Evolutionary conservation across 2,329 filamentous ascomycete genomes (phyloP).

Genomic region (Paraphoma sp.): DNA sequence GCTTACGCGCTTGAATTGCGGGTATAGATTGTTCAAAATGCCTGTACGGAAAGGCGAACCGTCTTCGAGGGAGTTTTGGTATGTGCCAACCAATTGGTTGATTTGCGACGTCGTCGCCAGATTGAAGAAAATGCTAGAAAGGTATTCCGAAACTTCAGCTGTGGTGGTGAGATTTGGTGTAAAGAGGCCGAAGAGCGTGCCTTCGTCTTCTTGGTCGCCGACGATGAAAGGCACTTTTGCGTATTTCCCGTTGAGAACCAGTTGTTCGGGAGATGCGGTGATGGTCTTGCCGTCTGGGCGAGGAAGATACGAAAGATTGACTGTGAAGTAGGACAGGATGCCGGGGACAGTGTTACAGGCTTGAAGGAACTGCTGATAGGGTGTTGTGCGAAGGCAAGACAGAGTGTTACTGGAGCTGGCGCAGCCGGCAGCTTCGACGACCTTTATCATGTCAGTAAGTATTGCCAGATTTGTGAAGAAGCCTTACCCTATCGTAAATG

Average conservation of each 20-base stretch:
- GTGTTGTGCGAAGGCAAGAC: conserved; percentile 55
- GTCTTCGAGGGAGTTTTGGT: conserved; percentile 61
- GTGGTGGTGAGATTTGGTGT: conserved; percentile 72
- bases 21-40: conserved; percentile 73
- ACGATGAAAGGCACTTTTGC: conserved; percentile 69
- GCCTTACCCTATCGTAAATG: conserved; percentile 57
- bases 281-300: conserved; percentile 73
- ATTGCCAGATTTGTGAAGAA: too few relatives aligned
- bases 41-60: conserved; percentile 78
- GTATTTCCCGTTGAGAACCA: conserved; percentile 61
- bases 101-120: conserved; percentile 61
- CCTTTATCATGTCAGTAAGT: conserved; percentile 25
- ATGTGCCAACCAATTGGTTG: conserved; percentile 65
- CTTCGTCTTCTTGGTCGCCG: conserved; percentile 81
- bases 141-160: conserved; percentile 65
- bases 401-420: conserved; percentile 51
- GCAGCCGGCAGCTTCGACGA: conserved; percentile 57
- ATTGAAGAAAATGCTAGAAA: conserved; percentile 67
- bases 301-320: conserved; percentile 76
- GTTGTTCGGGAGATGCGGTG: conserved; percentile 66
- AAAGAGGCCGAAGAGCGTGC: conserved; percentile 75
- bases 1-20: conserved; percentile 77
- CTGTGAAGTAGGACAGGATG: conserved; percentile 69
- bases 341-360: conserved; percentile 75
- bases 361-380: conserved; percentile 60